Evolutionary conservation across 2,329 filamentous ascomycete genomes (phyloP).

Genomic region (Hansfordia pulvinata): DNA sequence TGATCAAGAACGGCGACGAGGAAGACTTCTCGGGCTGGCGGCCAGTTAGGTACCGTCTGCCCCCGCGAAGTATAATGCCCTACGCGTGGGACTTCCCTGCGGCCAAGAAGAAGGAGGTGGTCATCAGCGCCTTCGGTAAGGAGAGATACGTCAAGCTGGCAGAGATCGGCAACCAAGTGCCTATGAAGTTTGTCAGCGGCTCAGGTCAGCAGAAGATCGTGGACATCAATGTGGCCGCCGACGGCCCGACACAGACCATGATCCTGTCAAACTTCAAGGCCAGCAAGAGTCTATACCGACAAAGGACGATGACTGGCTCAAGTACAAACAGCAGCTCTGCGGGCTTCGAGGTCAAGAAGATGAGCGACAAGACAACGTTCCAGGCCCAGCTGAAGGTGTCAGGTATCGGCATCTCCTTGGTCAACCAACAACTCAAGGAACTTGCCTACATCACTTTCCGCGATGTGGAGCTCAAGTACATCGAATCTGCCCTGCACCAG

Average conservation of each 20-base stretch:
- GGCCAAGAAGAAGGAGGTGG: slow-evolving; percentile 87
- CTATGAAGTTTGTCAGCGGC: slow-evolving; percentile 71
- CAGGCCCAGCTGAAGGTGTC: slow-evolving; percentile 78
- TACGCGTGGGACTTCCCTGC: slow-evolving; percentile 99
- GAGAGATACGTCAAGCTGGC: slow-evolving; percentile 89
- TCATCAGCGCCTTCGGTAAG: slow-evolving; percentile 65
- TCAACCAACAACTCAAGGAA: slow-evolving; percentile 86
- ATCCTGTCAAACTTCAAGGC: slow-evolving; percentile 88
- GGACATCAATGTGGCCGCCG: slow-evolving; percentile 89
- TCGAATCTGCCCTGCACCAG: slow-evolving; percentile 87
- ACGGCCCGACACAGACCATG: slow-evolving; percentile 88
- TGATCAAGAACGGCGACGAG: slow-evolving; percentile 78
- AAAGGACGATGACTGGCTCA: slow-evolving; percentile 38
- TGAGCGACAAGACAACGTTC: slow-evolving; percentile 80
- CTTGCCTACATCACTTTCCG: slow-evolving; percentile 87
- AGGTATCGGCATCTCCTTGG: slow-evolving; percentile 82
- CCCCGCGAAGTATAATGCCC: slow-evolving; percentile 94
- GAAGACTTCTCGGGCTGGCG: slow-evolving; percentile 84
- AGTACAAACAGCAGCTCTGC: slow-evolving; percentile 35
- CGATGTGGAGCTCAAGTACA: slow-evolving; percentile 82
- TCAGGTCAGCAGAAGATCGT: slow-evolving; percentile 72
- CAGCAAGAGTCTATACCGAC: slow-evolving; percentile 79
- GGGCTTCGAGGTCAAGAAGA: slow-evolving; percentile 87
- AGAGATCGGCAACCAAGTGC: slow-evolving; percentile 91
- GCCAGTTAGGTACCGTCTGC: slow-evolving; percentile 82